Base-by-base conservation (phyloP, 805 yeast species). In the Ogataea methylovora region DNA sequence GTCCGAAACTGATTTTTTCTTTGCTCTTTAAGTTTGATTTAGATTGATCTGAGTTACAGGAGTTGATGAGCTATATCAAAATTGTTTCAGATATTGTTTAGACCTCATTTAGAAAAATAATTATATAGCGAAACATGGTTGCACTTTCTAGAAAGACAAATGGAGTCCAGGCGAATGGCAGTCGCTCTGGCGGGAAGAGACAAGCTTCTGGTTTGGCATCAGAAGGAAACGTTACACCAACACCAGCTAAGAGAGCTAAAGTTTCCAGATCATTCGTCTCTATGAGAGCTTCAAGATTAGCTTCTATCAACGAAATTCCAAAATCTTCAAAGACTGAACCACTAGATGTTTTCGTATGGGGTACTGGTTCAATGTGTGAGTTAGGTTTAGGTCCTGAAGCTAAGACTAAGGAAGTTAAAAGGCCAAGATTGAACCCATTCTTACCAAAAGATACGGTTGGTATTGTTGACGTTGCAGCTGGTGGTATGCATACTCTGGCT, bases 341-440 rank as follows among this genome's bases (percentile, higher is more conserved):
- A 15, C 61, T 90, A 35, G 92, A 87, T 51, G 67, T 92, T 3
- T 90, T 84, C 54, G 94, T 85, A 24, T 92, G 94, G 83, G 99
- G 99, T 27, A 75, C 94, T 2, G 98, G 98, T 2, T 79, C 95
- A 1, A 90, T 92, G 92, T 87, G 97, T 65, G 98, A 92, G 56
- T 68, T 92, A 20, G 99, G 99, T 2, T 66, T 92, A n/a, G 99
- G 98, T 1, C 97, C 97, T 8, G 73, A 67, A n/a, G 85, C 94
- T 2, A 81, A 72, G 44, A 90, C 86, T 24, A 86, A 87, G 40
- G 96, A 88, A 56, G 96, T 92, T 15, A 92, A 92, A 52, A 76
- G 99, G 53, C 99, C 99, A 13, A 73, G 99, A 45, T 65, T 90
- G 53, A 92, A 88, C 48, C 87, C 95, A 2, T 76, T 66, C 39